phyloP scores from a whole-genome alignment of 1,284 basidiomycete species.

The Pyrrhoderma lamaoense region DNA sequence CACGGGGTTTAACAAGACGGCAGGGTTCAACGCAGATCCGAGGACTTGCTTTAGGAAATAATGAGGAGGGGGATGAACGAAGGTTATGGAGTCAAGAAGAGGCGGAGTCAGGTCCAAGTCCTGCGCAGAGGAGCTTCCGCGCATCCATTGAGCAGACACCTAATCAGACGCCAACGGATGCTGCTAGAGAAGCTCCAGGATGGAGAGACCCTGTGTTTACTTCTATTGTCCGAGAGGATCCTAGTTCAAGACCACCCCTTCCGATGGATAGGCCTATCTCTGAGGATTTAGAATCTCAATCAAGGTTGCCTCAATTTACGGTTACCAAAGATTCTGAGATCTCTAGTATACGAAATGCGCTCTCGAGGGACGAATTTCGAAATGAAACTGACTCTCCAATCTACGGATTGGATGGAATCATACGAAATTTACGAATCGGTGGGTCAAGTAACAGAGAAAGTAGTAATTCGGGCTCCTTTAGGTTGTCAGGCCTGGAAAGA shows the following conservation, averaged over 20 bases:
- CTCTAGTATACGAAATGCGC: no score
- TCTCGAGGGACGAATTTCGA: constrained; percentile 7
- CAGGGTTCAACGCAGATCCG: constrained; percentile 21
- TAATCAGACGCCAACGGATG: constrained; percentile 13
- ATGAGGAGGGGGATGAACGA: constrained; percentile 25
- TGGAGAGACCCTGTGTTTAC: constrained; percentile 26
- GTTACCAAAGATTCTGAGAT: background rate
- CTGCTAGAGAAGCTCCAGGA: constrained; percentile 21
- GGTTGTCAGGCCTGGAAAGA: constrained; percentile 35
- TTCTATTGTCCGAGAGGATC: constrained; percentile 17
- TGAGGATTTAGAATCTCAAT: background rate
- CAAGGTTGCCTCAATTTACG: constrained; percentile 5
- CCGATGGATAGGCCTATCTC: background rate
- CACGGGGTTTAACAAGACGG: constrained; percentile 10
- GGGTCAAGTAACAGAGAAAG: background rate
- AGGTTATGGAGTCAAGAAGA: constrained; percentile 32
- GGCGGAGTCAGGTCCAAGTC: constrained; percentile 26
- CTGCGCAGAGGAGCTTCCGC: constrained; percentile 12
- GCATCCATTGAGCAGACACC: constrained; percentile 15
- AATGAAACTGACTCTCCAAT: constrained; percentile 35
- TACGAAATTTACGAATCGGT: constrained; percentile 18
- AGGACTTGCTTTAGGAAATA: constrained; percentile 21
- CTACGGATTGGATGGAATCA: constrained; percentile 40
- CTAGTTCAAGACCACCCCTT: background rate
- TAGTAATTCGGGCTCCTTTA: constrained; percentile 22